Evolutionary conservation across 345 rosid species (phyloP), one percentile per base, ranked within the genome.

Genomic region (Populus davidiana): DNA sequence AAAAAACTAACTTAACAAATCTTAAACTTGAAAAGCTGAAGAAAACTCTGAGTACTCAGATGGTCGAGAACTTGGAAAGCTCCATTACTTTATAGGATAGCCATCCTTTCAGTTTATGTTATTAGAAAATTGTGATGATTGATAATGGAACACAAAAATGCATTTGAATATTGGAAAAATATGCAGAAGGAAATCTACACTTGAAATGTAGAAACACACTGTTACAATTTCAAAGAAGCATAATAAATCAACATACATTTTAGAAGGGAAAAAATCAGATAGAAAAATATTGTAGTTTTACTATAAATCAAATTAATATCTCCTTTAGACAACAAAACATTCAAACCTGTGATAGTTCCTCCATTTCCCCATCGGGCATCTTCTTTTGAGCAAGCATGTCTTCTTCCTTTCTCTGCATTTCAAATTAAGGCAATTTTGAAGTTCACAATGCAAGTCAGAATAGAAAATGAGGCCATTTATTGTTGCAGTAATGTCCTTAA

Each of bases 341-440:
- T 61, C 74, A 44, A 74, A 93, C 99, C 98, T 96, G 99, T 56
- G 99, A 96, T 83, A 93, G 33, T 81, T 96, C 98, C 84, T 96
- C 99, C 84, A 86, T 96, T 79, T 96, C 86, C 49, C 90, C 92
- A 87, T 96, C 99, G 25, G 94, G 94, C 91, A 96, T 93, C 91
- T 96, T 92, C 94, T 92, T 92, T 81, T 96, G 98, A 39, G 98
- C 97, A 79, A 96, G 97, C 99, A 96, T 92, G 82, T 96, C 97
- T 81, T 93, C 96, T 86, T 96, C 99, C 89, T 96, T 93, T 83
- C 85, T 90, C 99, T 96, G 77, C 67, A 79, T 81, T 61, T 75
- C 63, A 78, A 83, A 79, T 82, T 61, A 79, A 73, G 47, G 72
- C 8, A 75, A 54, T 21, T 71, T 61, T 65, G 86, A 64, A 71